A percentile compares a stretch with the other conserved stretches of the same genome.
Evolutionary conservation across 805 yeast species (phyloP).

Genomic region (Suhomyces sp.): DNA sequence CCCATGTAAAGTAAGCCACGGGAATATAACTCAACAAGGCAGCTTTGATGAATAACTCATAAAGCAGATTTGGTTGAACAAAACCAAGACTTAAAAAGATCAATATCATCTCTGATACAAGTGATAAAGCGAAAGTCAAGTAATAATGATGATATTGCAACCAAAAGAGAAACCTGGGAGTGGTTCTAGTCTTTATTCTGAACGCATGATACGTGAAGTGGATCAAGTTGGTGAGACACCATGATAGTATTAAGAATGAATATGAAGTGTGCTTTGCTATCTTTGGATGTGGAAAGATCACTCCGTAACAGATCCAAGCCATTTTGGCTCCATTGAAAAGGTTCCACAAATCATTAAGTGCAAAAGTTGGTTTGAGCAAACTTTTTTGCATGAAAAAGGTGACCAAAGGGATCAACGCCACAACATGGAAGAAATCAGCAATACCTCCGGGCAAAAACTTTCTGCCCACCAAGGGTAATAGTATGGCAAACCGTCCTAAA

Average conservation of each 20-base stretch:
- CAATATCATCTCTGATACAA: constrained; percentile 35
- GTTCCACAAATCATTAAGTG: constrained; percentile 25
- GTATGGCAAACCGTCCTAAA: constrained; percentile 46
- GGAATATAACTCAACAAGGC: constrained; percentile 36
- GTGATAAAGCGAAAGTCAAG: constrained; percentile 33
- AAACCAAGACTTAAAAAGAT: constrained; percentile 37
- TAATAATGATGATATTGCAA: constrained; percentile 35
- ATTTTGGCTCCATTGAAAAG: constrained; percentile 29
- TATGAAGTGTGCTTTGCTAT: constrained; percentile 43
- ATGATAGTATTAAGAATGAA: constrained; percentile 35
- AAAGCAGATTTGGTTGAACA: constrained; percentile 17
- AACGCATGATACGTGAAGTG: constrained; percentile 38
- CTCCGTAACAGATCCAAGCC: constrained; percentile 42
- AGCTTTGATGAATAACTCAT: constrained; percentile 27
- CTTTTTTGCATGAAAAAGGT: constrained; percentile 18
- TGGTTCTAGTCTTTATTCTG: constrained; percentile 31
- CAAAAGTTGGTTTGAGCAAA: constrained; percentile 13
- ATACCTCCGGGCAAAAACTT: constrained; percentile 69
- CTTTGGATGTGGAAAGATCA: constrained; percentile 41
- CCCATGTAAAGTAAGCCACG: constrained; percentile 35
- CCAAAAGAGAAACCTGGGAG: constrained; percentile 38
- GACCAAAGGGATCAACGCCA: constrained; percentile 34
- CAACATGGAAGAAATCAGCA: constrained; percentile 58
- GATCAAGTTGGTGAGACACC: constrained; percentile 35
- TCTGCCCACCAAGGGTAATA: constrained; percentile 65